A percentile compares a stretch with the other conserved stretches of the same genome.
Conservation (phyloP, 345 rosid genomes). For the Syzygium aromaticum region DNA sequence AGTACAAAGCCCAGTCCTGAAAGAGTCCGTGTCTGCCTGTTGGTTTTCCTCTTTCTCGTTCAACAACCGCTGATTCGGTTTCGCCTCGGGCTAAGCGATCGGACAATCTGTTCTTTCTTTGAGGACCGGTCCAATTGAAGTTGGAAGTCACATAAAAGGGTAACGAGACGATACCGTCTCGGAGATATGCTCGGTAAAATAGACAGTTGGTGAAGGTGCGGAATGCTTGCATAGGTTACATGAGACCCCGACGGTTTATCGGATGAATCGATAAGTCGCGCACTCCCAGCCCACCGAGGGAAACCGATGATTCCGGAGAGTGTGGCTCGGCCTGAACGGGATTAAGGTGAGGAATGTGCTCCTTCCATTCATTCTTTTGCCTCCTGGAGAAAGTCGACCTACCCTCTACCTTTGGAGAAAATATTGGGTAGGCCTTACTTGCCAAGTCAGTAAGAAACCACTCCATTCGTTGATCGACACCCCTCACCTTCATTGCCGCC, state of each 20-base stretch:
- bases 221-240: not conserved
- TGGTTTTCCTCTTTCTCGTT: not conserved
- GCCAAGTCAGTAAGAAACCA: no score
- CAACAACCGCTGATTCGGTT: not conserved
- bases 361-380: not conserved
- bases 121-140: not conserved
- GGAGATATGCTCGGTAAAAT: not conserved
- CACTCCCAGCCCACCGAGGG: not conserved
- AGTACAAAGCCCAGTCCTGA: not conserved
- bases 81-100: not conserved
- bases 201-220: not conserved
- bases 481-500: slow-evolving; percentile 41
- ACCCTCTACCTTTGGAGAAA: not conserved
- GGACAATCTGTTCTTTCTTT: not conserved
- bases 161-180: not conserved
- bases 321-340: not conserved
- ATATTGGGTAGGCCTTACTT: no score
- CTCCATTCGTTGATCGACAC: no score
- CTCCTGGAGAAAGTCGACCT: not conserved
- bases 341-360: not conserved
- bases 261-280: not conserved
- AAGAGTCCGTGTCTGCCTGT: not conserved
- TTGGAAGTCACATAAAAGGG: not conserved
- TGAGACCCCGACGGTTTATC: no score
- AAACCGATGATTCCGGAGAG: not conserved